Evolutionary conservation across 495 filamentous ascomycete genomes (phyloP), one percentile per base, ranked within the genome.

Genomic region (Cladorrhinum samala): DNA sequence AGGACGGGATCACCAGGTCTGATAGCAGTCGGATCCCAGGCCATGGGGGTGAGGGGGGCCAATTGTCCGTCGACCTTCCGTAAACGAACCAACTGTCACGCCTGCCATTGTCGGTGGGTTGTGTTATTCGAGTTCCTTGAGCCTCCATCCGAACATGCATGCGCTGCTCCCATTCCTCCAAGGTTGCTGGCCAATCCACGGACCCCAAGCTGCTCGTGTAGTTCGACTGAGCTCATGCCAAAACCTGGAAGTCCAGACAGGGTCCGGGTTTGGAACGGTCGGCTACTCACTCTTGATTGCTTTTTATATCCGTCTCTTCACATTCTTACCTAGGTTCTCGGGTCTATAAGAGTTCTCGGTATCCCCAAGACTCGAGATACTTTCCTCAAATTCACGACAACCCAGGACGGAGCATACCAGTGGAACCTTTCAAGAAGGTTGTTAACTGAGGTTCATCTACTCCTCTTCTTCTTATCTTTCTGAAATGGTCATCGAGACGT

Each of bases 11-110:
- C 27, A 5, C 27, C n/a, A n/a, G n/a, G 27, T 33, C 27, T 33
- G 27, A 33, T 33, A 33, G 11, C 27, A 33, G 5, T 33, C 27
- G 27, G 27, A 33, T 6, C 27, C 27, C 27, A 33, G 27, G 27
- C 41, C 48, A 40, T 56, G 20, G 21, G 53, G 27, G 19, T 11
- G 6, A 16, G 38, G 38, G 9, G 27, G 27, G 27, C 6, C 27
- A 33, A 33, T 33, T 33, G 27, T 33, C 27, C 11, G 27, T 45
- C 44, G 54, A 38, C 48, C 21, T 18, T 33, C 47, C 52, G 56
- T 55, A 55, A 59, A 59, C 23, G 52, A 42, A 47, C 57, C 57
- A 59, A 59, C 57, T 39, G 23, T 52, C 5, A 25, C 14, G 16
- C 45, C 36, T 11, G 17, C 13, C 42, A 17, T 19, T 45, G 46